Percentiles rank a stretch among this genome's conserved stretches.
Evolutionary conservation across 2,329 filamentous ascomycete species (phyloP).

Genomic region (Penicillium sp.): DNA sequence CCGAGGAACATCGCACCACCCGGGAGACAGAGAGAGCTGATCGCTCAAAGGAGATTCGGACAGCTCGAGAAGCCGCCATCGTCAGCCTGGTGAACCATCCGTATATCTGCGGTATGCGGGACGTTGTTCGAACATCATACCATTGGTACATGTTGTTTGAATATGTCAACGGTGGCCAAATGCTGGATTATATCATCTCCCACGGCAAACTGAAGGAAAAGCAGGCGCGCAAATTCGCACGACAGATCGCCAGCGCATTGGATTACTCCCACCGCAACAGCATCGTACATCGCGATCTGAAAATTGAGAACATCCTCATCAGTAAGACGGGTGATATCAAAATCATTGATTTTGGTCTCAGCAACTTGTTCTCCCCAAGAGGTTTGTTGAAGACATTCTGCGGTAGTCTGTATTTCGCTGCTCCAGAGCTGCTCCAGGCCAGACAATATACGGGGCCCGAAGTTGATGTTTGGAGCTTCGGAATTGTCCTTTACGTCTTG

Average conservation of each 20-base stretch:
- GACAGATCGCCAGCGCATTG: slow-evolving; percentile 92
- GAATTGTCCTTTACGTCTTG: slow-evolving; percentile 93
- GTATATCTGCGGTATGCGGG: slow-evolving; percentile 92
- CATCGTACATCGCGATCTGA: slow-evolving; percentile 94
- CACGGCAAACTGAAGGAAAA: slow-evolving; percentile 98
- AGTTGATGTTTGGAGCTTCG: slow-evolving; percentile 98
- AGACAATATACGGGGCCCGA: slow-evolving; percentile 94
- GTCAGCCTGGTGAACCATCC: slow-evolving; percentile 92
- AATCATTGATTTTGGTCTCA: slow-evolving; percentile 97
- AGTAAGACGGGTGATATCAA: slow-evolving; percentile 99
- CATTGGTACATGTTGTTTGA: slow-evolving; percentile 99
- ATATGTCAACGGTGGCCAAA: slow-evolving; percentile 97
- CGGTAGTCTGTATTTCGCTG: slow-evolving; percentile 95
- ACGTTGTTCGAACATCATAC: slow-evolving; percentile 92
- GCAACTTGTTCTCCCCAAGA: slow-evolving; percentile 88
- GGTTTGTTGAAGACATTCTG: slow-evolving; percentile 93
- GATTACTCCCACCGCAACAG: slow-evolving; percentile 98
- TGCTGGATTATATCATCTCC: slow-evolving; percentile 99
- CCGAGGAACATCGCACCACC: slow-evolving; percentile 72
- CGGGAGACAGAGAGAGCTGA: slow-evolving; percentile 86
- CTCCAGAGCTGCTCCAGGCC: slow-evolving; percentile 89
- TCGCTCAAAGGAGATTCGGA: slow-evolving; percentile 93
- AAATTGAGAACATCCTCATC: slow-evolving; percentile 99
- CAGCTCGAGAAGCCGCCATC: slow-evolving; percentile 92
- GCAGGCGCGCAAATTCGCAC: slow-evolving; percentile 93